A percentile compares a stretch with the other conserved stretches of the same genome.
These are phyloP conservation scores for Triadica sebifera DNA, from an alignment of 345 rosid genomes.

Conservation along the genomic window DNA sequence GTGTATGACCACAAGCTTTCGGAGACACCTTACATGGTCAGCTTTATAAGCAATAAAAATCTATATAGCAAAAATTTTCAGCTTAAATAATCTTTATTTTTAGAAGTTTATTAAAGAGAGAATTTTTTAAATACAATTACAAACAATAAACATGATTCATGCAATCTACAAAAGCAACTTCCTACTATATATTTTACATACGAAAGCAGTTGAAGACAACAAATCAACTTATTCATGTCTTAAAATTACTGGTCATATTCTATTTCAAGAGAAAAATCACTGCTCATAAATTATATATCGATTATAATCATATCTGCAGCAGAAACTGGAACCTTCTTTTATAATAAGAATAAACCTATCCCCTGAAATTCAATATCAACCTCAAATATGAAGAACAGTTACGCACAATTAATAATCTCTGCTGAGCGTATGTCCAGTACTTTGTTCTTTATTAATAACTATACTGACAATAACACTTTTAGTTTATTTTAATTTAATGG, in stretches of 20 bases:
- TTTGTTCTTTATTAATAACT: background rate
- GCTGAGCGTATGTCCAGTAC: background rate
- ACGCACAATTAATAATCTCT: background rate
- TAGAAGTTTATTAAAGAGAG: background rate
- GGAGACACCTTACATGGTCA: constrained; percentile 56
- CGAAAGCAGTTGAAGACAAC: background rate
- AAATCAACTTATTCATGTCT: background rate
- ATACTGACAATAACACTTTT: background rate
- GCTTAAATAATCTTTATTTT: background rate
- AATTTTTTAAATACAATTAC: background rate
- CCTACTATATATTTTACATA: background rate
- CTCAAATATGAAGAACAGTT: background rate
- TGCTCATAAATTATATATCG: background rate
- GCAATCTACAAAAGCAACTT: background rate
- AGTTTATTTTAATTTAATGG: background rate
- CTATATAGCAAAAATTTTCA: constrained; percentile 2
- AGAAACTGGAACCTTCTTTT: background rate
- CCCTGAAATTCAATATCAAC: background rate
- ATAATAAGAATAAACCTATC: background rate
- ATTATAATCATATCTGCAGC: background rate
- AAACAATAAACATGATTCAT: background rate
- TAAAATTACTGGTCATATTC: background rate
- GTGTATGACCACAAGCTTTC: constrained; percentile 70
- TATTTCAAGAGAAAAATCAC: background rate
- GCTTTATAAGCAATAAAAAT: constrained; percentile 24